Percentiles rank a stretch among this genome's conserved stretches.
phyloP scores from a whole-genome alignment of 768 basidiomycete species.

The Cystobasidium tubakii region DNA sequence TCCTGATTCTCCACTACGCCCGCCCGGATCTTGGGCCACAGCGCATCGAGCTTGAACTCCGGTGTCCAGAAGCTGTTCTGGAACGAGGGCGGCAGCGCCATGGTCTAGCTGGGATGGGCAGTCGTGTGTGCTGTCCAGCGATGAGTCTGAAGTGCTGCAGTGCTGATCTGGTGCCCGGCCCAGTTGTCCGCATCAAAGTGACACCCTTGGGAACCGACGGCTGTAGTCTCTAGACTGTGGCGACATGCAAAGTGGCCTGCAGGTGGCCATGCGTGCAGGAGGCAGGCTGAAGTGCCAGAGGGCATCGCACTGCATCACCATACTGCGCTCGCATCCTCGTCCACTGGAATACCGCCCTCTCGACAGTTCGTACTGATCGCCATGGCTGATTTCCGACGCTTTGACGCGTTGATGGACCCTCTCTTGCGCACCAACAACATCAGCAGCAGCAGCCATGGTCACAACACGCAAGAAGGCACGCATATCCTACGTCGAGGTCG shows the following conservation, averaged over 20 bases:
- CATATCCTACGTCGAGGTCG: not conserved
- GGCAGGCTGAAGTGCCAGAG: no score
- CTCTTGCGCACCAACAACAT: no score
- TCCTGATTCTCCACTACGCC: conserved; percentile 19
- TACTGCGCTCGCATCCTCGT: no score
- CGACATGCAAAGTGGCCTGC: no score
- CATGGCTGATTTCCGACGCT: not conserved
- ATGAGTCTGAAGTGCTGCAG: not conserved
- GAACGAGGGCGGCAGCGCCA: conserved; percentile 25
- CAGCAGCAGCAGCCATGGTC: not conserved
- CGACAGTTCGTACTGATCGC: no score
- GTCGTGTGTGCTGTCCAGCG: not conserved
- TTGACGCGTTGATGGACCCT: not conserved
- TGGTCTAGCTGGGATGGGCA: not conserved
- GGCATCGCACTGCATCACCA: no score
- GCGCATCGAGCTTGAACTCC: not conserved
- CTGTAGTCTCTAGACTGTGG: no score
- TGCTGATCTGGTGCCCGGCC: no score
- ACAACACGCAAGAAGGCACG: conserved; percentile 3
- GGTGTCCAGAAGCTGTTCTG: conserved; percentile 26
- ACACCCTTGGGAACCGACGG: no score
- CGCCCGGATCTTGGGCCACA: conserved; percentile 17
- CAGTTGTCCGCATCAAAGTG: no score
- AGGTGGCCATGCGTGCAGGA: no score
- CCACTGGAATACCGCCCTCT: no score